Evolutionary conservation across 805 yeast genomes (phyloP).

Genomic region (Wickerhamiella musiphila): DNA sequence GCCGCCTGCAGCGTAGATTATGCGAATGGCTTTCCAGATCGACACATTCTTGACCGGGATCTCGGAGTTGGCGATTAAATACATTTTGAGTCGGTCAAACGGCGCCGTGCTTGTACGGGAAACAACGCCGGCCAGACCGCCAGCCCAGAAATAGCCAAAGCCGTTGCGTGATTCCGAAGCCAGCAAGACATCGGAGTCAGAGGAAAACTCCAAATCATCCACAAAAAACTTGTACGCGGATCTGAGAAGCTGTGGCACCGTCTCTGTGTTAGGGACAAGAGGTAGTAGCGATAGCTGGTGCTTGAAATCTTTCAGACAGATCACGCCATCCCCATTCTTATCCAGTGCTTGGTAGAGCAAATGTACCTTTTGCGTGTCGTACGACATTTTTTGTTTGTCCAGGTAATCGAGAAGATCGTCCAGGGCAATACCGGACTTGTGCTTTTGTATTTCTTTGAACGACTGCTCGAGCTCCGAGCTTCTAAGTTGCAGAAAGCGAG

Average conservation of each 20-base stretch:
- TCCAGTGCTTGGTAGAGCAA: constrained; percentile 40
- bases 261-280: constrained; percentile 46
- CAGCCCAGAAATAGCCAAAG: constrained; percentile 81
- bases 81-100: constrained; percentile 86
- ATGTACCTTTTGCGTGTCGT: constrained; percentile 36
- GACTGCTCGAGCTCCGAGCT: constrained; percentile 2
- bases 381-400: constrained; percentile 33
- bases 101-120: constrained; percentile 96
- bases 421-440: constrained; percentile 4
- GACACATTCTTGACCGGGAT: constrained; percentile 39
- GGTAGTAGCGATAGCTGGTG: constrained; percentile 59
- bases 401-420: constrained; percentile 38
- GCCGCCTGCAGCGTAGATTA: constrained; percentile 81
- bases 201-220: constrained; percentile 64
- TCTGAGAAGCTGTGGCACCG: constrained; percentile 31
- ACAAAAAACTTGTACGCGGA: constrained; percentile 70
- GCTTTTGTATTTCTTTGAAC: background rate
- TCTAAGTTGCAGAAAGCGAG: background rate
- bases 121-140: constrained; percentile 89
- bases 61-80: constrained; percentile 57
- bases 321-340: constrained; percentile 40
- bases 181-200: constrained; percentile 86
- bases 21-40: constrained; percentile 57
- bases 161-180: constrained; percentile 67
- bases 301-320: constrained; percentile 75